phyloP scores from a whole-genome alignment of 2,329 filamentous ascomycete species.

The Chaetothyriales sp. region DNA sequence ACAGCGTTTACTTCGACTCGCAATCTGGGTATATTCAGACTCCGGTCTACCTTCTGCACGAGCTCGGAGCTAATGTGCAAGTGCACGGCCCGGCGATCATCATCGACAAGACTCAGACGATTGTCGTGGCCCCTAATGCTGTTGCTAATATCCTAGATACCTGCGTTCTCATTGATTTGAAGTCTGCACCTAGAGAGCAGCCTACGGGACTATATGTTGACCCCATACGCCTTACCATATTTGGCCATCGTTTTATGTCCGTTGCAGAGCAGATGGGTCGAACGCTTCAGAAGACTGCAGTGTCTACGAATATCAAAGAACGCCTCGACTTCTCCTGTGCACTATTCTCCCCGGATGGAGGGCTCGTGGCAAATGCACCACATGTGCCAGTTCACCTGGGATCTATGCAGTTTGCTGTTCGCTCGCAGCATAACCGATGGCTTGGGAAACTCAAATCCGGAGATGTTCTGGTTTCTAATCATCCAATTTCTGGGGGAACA shows the following conservation, averaged over 20 bases:
- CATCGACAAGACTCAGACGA: constrained; percentile 33
- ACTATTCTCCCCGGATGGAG: constrained; percentile 62
- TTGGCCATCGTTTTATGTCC: constrained; percentile 71
- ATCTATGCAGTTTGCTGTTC: constrained; percentile 73
- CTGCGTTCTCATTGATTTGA: constrained; percentile 28
- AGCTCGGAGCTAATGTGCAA: constrained; percentile 23
- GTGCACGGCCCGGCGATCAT: constrained; percentile 21
- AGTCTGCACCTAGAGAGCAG: no score
- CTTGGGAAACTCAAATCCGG: constrained; percentile 57
- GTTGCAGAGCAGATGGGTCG: constrained; percentile 77
- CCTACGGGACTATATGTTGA: constrained; percentile 41
- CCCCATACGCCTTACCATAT: constrained; percentile 64
- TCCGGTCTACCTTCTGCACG: constrained; percentile 25
- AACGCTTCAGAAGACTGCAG: constrained; percentile 64
- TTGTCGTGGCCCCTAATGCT: constrained; percentile 28
- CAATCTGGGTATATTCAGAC: constrained; percentile 21
- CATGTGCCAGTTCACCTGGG: constrained; percentile 71
- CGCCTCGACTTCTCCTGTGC: constrained; percentile 73
- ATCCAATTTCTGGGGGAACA: constrained; percentile 68
- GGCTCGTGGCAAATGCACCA: constrained; percentile 54
- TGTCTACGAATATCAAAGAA: constrained; percentile 67
- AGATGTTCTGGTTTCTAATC: constrained; percentile 67
- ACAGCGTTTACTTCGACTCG: constrained; percentile 25
- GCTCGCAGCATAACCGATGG: constrained; percentile 65
- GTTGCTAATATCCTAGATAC: constrained; percentile 26